A percentile compares a stretch with the other conserved stretches of the same genome.
These are phyloP conservation scores for Russula dissimulans DNA, from an alignment of 768 basidiomycete genomes.

Conservation along the genomic window DNA sequence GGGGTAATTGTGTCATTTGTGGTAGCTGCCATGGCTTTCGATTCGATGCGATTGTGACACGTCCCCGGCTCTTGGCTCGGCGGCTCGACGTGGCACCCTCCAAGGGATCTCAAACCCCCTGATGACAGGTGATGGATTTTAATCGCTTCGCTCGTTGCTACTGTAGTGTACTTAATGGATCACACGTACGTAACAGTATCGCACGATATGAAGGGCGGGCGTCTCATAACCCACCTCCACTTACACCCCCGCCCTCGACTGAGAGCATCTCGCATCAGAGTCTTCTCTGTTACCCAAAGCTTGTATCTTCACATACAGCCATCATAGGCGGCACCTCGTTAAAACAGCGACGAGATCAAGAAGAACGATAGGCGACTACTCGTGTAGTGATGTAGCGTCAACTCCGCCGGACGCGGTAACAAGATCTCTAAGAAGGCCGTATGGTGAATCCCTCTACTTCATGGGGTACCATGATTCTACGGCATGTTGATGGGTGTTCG, in stretches of 20 bases:
- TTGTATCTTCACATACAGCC: neutral
- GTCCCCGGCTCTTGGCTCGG: no score
- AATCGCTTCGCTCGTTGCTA: no score
- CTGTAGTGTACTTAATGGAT: no score
- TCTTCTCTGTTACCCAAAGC: neutral
- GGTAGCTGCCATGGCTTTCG: no score
- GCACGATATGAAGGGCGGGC: neutral
- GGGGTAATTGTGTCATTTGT: no score
- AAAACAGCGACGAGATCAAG: slow-evolving; percentile 7
- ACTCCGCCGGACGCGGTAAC: slow-evolving; percentile 1
- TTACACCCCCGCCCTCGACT: neutral
- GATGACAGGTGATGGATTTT: no score
- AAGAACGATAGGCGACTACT: slow-evolving; percentile 4
- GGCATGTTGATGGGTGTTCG: slow-evolving; percentile 6
- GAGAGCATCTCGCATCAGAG: neutral
- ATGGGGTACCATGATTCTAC: neutral
- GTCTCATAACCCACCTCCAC: neutral
- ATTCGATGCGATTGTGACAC: no score
- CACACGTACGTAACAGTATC: no score
- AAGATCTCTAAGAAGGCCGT: neutral
- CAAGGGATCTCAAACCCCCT: no score
- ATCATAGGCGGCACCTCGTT: neutral
- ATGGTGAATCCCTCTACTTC: slow-evolving; percentile 4
- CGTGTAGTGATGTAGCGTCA: neutral
- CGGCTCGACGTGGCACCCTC: no score